A percentile compares a stretch with the other conserved stretches of the same genome.
Evolutionary conservation across 1,284 basidiomycete species (phyloP).

Genomic region (Marasmius tenuissimus): DNA sequence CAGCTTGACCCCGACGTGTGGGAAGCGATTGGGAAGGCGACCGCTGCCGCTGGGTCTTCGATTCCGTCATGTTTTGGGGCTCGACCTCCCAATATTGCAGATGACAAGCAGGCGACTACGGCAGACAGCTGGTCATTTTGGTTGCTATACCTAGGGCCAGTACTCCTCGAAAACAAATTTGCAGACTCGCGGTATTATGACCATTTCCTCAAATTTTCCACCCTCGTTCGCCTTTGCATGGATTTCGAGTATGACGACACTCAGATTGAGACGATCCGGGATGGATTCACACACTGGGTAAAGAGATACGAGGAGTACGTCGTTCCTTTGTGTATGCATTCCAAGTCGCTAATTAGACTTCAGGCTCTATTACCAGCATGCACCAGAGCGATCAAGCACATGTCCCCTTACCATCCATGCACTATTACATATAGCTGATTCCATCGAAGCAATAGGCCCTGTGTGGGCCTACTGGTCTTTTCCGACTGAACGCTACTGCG

Average conservation of each 20-base stretch:
- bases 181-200: constrained; percentile 31
- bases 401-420: constrained; percentile 28
- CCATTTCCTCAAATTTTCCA: constrained; percentile 42
- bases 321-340: not conserved
- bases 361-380: constrained; percentile 31
- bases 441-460: constrained; percentile 32
- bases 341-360: constrained; percentile 19
- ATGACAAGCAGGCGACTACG: constrained; percentile 21
- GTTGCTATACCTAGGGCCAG: constrained; percentile 37
- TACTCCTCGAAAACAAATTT: constrained; percentile 33
- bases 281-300: constrained; percentile 41
- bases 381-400: constrained; percentile 6
- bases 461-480: constrained; percentile 47
- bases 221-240: constrained; percentile 38
- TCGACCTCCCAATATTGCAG: constrained; percentile 34
- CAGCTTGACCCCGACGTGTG: constrained; percentile 29
- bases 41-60: constrained; percentile 21
- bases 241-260: constrained; percentile 35
- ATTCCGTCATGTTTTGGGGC: constrained; percentile 42
- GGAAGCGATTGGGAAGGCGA: constrained; percentile 37
- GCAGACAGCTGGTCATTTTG: constrained; percentile 38
- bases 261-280: constrained; percentile 30
- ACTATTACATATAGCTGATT: constrained; percentile 28
- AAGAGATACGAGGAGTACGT: constrained; percentile 40
- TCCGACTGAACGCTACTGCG: constrained; percentile 35